These are phyloP conservation scores for Hanseniaspora nectarophila DNA, from an alignment of 805 yeast species.

Conservation along the genomic window DNA sequence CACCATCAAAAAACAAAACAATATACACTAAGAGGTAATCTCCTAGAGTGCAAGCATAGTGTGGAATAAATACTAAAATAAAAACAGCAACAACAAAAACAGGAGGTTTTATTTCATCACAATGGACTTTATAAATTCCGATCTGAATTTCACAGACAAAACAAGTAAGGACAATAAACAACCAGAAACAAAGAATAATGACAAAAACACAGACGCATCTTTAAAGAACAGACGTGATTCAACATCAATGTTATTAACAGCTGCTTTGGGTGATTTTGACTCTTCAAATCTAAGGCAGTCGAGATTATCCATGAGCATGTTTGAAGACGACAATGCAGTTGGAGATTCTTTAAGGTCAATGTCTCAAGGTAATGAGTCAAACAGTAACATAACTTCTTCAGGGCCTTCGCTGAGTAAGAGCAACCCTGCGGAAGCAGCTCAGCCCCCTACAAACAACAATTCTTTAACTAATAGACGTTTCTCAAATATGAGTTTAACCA, in stretches of 20 bases:
- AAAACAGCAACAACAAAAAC: too few species aligned
- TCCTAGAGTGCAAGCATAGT: not conserved
- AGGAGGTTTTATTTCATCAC: too few species aligned
- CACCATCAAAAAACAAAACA: not conserved
- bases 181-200: not conserved
- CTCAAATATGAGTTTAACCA: not conserved
- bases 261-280: constrained; percentile 10
- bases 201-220: not conserved
- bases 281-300: constrained; percentile 6
- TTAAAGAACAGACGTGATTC: constrained; percentile 11
- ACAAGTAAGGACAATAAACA: not conserved
- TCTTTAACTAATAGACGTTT: not conserved
- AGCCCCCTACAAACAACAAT: not conserved
- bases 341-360: constrained; percentile 11
- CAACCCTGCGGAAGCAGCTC: not conserved
- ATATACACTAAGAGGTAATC: not conserved
- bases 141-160: not conserved
- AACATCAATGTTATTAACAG: constrained; percentile 6
- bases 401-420: not conserved
- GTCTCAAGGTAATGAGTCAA: not conserved
- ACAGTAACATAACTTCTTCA: not conserved
- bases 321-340: constrained; percentile 11
- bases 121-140: constrained; percentile 8
- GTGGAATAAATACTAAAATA: not conserved
- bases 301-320: constrained; percentile 12